phyloP scores from a whole-genome alignment of 495 filamentous ascomycete species.

The Chaetomium cochliodes region DNA sequence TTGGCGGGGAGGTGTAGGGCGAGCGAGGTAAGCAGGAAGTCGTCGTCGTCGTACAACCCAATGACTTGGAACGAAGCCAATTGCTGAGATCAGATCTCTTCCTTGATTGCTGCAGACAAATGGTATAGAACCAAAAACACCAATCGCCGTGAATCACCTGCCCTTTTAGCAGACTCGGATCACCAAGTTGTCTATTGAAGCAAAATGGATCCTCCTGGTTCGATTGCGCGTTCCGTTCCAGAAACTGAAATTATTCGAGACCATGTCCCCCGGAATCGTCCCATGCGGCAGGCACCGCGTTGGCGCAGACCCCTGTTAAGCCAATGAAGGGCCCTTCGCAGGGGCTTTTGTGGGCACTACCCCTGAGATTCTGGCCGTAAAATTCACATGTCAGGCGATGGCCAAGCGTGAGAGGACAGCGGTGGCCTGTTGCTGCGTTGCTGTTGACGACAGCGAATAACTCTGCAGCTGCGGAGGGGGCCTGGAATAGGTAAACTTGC shows the following conservation, averaged over 20 bases:
- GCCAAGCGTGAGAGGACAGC: neutral
- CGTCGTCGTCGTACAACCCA: neutral
- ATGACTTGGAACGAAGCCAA: neutral
- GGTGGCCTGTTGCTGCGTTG: conserved; percentile 16
- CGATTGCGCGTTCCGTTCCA: neutral
- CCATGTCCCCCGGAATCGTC: conserved; percentile 27
- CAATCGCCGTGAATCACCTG: neutral
- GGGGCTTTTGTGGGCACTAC: conserved; percentile 3
- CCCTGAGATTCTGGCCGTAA: conserved; percentile 28
- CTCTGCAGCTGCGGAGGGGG: too few species aligned
- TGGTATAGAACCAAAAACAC: neutral
- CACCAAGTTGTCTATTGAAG: neutral
- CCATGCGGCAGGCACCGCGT: conserved; percentile 30
- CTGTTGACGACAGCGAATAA: neutral
- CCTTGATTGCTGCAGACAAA: neutral
- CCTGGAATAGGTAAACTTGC: neutral
- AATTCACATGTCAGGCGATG: conserved; percentile 42
- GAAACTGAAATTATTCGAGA: conserved; percentile 18
- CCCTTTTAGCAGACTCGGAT: neutral
- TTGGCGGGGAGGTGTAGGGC: neutral
- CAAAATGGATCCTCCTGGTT: conserved; percentile 2
- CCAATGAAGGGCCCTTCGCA: conserved; percentile 27
- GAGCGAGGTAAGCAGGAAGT: too few species aligned
- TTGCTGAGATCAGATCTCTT: neutral
- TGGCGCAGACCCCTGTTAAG: neutral